A percentile compares a stretch with the other conserved stretches of the same genome.
Evolutionary conservation across 2,329 filamentous ascomycete genomes (phyloP).

Genomic region (Elsinoe australis): DNA sequence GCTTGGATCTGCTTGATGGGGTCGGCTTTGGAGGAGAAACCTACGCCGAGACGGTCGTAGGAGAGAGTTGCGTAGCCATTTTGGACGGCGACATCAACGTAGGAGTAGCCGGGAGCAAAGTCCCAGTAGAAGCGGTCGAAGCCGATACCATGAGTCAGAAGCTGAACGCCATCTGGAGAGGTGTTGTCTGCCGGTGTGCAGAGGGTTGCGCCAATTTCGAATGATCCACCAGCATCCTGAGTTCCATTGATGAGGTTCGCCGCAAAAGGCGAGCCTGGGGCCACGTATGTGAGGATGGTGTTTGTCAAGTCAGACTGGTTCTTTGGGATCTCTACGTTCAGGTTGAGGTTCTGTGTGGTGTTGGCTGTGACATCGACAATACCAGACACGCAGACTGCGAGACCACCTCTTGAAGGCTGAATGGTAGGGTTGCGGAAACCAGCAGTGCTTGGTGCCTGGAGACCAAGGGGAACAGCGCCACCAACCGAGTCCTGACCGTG

Average conservation of each 20-base stretch:
- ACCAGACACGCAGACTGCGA: slow-evolving; percentile 27
- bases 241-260: slow-evolving; percentile 19
- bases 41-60: slow-evolving; percentile 38
- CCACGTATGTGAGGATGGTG: slow-evolving; percentile 21
- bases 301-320: slow-evolving; percentile 28
- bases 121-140: slow-evolving; percentile 33
- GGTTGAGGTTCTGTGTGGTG: slow-evolving; percentile 25
- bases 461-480: slow-evolving; percentile 16
- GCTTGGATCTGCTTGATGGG: slow-evolving; percentile 34
- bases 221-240: slow-evolving; percentile 20
- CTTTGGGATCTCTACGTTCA: slow-evolving; percentile 25
- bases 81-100: slow-evolving; percentile 35
- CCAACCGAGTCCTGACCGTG: neutral
- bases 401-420: slow-evolving; percentile 23
- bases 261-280: slow-evolving; percentile 19
- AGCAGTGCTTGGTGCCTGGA: slow-evolving; percentile 16
- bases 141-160: slow-evolving; percentile 37
- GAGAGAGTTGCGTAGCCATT: slow-evolving; percentile 35
- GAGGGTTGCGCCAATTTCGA: slow-evolving; percentile 22
- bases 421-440: slow-evolving; percentile 22
- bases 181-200: slow-evolving; percentile 23
- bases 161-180: slow-evolving; percentile 29
- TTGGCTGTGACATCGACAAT: slow-evolving; percentile 24
- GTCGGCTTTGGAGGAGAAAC: slow-evolving; percentile 34
- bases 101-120: slow-evolving; percentile 34